Conservation (phyloP, 768 basidiomycete genomes). For the Leccinum aurantiacum region DNA sequence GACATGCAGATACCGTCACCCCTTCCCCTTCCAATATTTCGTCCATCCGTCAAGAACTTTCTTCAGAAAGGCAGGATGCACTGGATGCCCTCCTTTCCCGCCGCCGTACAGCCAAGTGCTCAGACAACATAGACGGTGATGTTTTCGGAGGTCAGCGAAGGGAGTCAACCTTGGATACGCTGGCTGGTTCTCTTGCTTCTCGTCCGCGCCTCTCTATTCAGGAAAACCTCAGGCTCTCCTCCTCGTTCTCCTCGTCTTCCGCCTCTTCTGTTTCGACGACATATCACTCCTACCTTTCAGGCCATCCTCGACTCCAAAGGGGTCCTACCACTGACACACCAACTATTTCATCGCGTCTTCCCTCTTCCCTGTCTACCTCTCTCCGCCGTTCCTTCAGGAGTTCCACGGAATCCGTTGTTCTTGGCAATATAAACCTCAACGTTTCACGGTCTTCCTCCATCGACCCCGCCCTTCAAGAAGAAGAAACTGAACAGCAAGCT, state of each 20-base stretch:
- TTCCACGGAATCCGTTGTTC: constrained; percentile 25
- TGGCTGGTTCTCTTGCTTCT: constrained; percentile 24
- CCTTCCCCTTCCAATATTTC: constrained; percentile 35
- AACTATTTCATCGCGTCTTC: constrained; percentile 13
- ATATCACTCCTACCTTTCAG: constrained; percentile 15
- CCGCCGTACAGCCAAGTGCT: constrained; percentile 18
- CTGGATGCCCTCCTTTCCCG: constrained; percentile 38
- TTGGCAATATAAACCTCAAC: constrained; percentile 28
- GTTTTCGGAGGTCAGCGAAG: constrained; percentile 25
- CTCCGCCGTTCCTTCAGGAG: constrained; percentile 24
- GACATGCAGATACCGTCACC: constrained; percentile 22
- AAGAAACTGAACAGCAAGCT: constrained; percentile 12
- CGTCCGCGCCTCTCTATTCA: constrained; percentile 23
- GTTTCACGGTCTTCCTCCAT: constrained; percentile 22
- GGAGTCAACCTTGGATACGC: constrained; percentile 17
- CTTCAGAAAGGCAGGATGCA: constrained; percentile 32
- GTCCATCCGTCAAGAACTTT: constrained; percentile 26
- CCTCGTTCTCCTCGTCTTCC: constrained; percentile 20
- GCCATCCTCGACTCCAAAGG: constrained; percentile 9
- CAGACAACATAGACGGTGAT: constrained; percentile 18
- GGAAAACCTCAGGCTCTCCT: constrained; percentile 12
- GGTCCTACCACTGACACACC: constrained; percentile 19
- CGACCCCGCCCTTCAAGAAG: constrained; percentile 18
- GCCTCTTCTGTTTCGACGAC: constrained; percentile 24
- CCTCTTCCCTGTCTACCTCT: constrained; percentile 20